phyloP scores from a whole-genome alignment of 495 filamentous ascomycete genomes.

The Aspergillus saccharolyticus region DNA sequence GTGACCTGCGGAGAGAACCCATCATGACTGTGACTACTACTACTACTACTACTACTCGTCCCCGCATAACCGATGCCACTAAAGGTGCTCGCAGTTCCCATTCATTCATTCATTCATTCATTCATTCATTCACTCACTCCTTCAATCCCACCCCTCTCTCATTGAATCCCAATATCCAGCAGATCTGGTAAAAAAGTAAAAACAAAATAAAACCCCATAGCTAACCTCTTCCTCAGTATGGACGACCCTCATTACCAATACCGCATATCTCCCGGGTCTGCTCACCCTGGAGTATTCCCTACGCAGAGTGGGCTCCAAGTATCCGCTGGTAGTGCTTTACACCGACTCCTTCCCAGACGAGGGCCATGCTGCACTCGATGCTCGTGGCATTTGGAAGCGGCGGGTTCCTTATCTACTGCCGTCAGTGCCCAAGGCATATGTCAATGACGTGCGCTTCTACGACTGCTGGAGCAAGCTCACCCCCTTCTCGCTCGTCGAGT shows the following conservation, averaged over 20 bases:
- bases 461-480: constrained; percentile 84
- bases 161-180: neutral
- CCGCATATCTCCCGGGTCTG: constrained; percentile 65
- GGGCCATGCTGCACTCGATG: constrained; percentile 58
- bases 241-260: constrained; percentile 77
- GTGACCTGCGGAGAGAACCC: too few relatives aligned
- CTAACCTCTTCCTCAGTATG: constrained; percentile 45
- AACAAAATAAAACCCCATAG: too few relatives aligned
- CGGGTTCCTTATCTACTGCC: constrained; percentile 31
- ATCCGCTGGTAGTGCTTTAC: constrained; percentile 73
- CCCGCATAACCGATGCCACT: constrained; percentile 5
- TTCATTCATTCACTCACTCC: neutral
- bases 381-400: constrained; percentile 57
- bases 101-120: too few relatives aligned
- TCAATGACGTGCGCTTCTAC: constrained; percentile 67
- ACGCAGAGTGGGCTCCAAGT: constrained; percentile 50
- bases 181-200: too few relatives aligned
- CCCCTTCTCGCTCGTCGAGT: constrained; percentile 64
- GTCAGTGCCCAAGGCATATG: constrained; percentile 10
- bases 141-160: neutral
- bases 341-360: constrained; percentile 61
- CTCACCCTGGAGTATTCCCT: constrained; percentile 68
- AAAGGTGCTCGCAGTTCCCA: neutral
- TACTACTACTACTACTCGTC: neutral
- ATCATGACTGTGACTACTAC: neutral